Evolutionary conservation across 169 alveolate species (phyloP).

Genomic region (Neospora caninum): DNA sequence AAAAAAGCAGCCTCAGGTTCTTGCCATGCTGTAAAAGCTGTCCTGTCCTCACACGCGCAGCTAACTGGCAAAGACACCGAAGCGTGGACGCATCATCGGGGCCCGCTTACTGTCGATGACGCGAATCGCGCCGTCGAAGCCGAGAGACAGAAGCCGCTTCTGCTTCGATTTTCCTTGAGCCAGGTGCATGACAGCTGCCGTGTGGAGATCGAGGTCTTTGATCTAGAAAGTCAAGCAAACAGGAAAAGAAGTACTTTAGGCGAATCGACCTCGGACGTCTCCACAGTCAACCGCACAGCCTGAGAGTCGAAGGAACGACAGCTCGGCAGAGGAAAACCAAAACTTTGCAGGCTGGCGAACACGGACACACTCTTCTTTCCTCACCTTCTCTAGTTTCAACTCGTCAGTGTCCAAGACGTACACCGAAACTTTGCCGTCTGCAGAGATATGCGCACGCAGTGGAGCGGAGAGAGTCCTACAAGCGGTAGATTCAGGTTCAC

Average conservation of each 20-base stretch:
- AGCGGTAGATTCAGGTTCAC: too few relatives aligned
- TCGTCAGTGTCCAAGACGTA: slow-evolving; percentile 20
- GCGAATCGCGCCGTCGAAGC: slow-evolving; percentile 43
- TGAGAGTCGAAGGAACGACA: neutral
- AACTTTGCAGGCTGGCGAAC: neutral
- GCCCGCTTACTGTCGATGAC: neutral
- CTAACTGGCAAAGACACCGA: too few relatives aligned
- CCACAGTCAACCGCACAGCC: neutral
- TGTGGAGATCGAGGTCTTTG: slow-evolving; percentile 1
- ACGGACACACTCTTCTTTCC: neutral
- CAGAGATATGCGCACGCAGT: neutral
- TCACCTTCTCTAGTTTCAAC: slow-evolving; percentile 17
- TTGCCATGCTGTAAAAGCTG: too few relatives aligned
- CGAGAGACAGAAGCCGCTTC: slow-evolving; percentile 30
- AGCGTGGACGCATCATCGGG: neutral
- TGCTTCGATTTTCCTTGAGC: neutral
- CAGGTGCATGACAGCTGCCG: slow-evolving; percentile 33
- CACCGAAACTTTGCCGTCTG: slow-evolving; percentile 39
- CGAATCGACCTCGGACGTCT: neutral
- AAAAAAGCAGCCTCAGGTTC: too few relatives aligned
- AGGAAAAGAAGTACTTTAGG: neutral
- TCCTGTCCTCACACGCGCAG: too few relatives aligned
- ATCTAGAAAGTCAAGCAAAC: neutral
- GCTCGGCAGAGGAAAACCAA: neutral
- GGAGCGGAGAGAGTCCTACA: too few relatives aligned